Conservation (phyloP, 2,329 filamentous ascomycete species). For the Chrysoporthe cubensis region DNA sequence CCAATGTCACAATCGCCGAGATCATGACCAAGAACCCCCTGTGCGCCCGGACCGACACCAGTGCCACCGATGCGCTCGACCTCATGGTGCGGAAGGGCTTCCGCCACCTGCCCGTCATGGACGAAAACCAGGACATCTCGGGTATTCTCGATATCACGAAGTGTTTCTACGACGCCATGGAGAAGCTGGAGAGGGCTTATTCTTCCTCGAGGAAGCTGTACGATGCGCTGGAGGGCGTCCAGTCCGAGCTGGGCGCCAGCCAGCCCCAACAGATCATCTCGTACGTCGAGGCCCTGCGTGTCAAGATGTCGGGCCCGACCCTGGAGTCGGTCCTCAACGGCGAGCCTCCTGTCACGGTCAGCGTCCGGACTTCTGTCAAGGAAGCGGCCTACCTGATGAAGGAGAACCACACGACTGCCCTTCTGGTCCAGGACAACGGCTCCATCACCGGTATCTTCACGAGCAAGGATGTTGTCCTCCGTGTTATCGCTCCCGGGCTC, state of each 20-base stretch:
- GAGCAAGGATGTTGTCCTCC: slow-evolving; percentile 97
- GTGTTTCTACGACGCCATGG: slow-evolving; percentile 99
- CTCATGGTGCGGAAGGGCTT: slow-evolving; percentile 99
- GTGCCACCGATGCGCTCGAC: slow-evolving; percentile 94
- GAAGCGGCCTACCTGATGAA: slow-evolving; percentile 97
- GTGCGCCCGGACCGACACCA: slow-evolving; percentile 95
- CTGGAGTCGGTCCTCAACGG: slow-evolving; percentile 93
- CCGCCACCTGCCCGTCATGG: slow-evolving; percentile 97
- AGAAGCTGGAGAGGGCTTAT: slow-evolving; percentile 97
- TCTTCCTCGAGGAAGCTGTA: slow-evolving; percentile 98
- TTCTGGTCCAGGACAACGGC: slow-evolving; percentile 94
- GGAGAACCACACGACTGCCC: slow-evolving; percentile 96
- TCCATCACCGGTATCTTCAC: slow-evolving; percentile 99
- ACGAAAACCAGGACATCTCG: slow-evolving; percentile 99
- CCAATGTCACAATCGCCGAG: slow-evolving; percentile 89
- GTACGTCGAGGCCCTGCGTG: slow-evolving; percentile 92
- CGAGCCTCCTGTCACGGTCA: slow-evolving; percentile 90
- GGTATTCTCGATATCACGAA: slow-evolving; percentile 98
- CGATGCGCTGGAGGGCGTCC: slow-evolving; percentile 95
- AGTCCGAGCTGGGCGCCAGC: slow-evolving; percentile 92
- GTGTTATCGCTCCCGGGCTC: slow-evolving; percentile 94
- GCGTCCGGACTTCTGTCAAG: slow-evolving; percentile 92
- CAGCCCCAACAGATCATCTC: slow-evolving; percentile 99
- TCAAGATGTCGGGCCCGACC: slow-evolving; percentile 97
- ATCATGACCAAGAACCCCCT: slow-evolving; percentile 99